Base-by-base conservation (phyloP, 768 basidiomycete species). In the Agrocybe chaxingu region DNA sequence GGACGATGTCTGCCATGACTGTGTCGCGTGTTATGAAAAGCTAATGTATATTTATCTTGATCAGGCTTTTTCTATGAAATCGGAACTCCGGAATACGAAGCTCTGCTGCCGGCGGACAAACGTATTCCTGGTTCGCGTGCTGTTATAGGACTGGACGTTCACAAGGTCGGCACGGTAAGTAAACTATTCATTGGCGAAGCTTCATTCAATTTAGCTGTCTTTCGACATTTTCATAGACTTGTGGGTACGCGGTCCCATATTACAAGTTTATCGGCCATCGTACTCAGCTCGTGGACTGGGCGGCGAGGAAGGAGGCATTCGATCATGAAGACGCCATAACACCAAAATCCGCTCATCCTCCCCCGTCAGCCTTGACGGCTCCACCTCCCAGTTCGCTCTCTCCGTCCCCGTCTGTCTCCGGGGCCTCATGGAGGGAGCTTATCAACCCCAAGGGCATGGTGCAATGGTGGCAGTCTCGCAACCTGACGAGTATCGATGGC, bases 191-290 rank as follows among this genome's bases (percentile, higher is more conserved):
- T 24, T 2, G 24, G 24, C 24, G 24, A 24, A 24, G 24, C 13
- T 35, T 24, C 29, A 43, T 35, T 5, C 29, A 11, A 40, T 33
- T 37, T 8, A 37, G 7, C 10, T 45, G 9, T 42, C 36, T 16
- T n/a, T 33, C 19, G 36, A 43, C 13, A 12, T 7, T 19, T 8
- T 18, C 47, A 13, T 16, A 87, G 86, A 84, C 84, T 1, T 88
- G 84, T 55, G 84, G 86, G 16, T 87, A 75, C 55, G 76, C 76
- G 0, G 76, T 86, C 19, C 85, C 87, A 2, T 75, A 75, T 57
- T 86, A 79, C 61, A 68, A 73, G 38, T 87, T 79, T 66, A 64
- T 77, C 36, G 67, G 70, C 3, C 79, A 84, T 48, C 81, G 86
- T 19, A 75, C 72, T 1, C 71, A 71, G 7, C 77, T 83, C 11